Percentiles rank a stretch among this genome's conserved stretches.
phyloP scores from a whole-genome alignment of 345 rosid genomes.

The Citropsis articulata region DNA sequence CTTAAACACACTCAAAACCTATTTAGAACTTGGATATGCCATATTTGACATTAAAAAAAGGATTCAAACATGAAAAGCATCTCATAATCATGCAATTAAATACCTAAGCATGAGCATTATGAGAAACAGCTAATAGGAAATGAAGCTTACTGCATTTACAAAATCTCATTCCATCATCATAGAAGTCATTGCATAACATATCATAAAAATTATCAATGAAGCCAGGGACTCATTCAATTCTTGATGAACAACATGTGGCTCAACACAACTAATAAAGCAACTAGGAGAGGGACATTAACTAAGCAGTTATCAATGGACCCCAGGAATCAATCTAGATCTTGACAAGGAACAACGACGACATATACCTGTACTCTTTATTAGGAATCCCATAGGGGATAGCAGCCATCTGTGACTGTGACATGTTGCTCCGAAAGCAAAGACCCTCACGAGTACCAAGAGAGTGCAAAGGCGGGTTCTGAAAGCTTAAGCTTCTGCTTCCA shows the following conservation, averaged over 20 bases:
- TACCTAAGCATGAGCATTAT: too few relatives aligned
- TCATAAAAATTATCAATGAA: neutral
- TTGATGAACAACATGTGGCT: neutral
- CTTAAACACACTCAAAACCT: neutral
- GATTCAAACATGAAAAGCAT: neutral
- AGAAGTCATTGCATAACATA: neutral
- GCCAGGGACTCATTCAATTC: neutral
- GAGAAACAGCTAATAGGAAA: too few relatives aligned
- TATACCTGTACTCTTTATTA: slow-evolving; percentile 24
- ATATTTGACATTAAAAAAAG: neutral
- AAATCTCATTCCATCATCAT: too few relatives aligned
- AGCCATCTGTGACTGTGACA: slow-evolving; percentile 21
- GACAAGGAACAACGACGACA: neutral
- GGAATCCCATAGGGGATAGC: slow-evolving; percentile 16
- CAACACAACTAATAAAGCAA: neutral
- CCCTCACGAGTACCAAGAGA: slow-evolving; percentile 16
- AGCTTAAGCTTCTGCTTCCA: slow-evolving; percentile 22
- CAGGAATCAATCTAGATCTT: neutral
- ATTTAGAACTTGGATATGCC: neutral
- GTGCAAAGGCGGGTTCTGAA: slow-evolving; percentile 19
- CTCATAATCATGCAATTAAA: neutral
- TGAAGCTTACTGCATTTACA: too few relatives aligned
- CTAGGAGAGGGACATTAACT: too few relatives aligned
- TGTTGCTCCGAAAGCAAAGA: slow-evolving; percentile 22
- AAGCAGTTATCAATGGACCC: neutral